Base-by-base conservation (phyloP, 352 stramenopile genomes). In the Globisporangium nodosum region DNA sequence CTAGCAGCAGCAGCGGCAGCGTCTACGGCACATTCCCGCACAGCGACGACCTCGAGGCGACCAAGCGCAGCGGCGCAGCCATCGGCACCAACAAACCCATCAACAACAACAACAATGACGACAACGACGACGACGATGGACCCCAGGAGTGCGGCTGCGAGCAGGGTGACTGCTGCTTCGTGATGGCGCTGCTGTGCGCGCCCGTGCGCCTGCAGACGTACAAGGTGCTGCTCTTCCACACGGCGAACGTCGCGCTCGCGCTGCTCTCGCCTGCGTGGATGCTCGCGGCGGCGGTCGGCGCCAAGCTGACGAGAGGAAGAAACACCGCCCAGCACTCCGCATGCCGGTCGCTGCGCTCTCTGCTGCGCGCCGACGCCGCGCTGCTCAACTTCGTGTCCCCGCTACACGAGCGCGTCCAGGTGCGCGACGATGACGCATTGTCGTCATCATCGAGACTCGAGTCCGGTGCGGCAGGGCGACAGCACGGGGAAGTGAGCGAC, bases 321-420 rank as follows among this genome's bases (percentile, higher is more conserved):
- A 46, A 35, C 16, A 37, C 12, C 58, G 40, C 21, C 6, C 67
- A 58, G 1, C 64, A 58, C 27, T n/a, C 66, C 30, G 74, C 79
- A 39, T 71, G 45, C 27, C 54, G 47, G 35, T 64, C 63, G 54
- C 58, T 90, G 21, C 66, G 62, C 13, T 48, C 48, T 45, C 63
- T 87, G 40, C 59, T 88, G 42, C 54, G 66, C 33, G 24, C 58
- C 3, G 80, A 90, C 53, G 74, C 74, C 18, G 53, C 47, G 20
- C 72, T 90, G 7, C 84, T 85, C 66, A 90, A 90, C 65, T 80
- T 76, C 20, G 64, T 88, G n/a, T 70, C 70, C 18, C 72, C 74
- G 8, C 54, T 30, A 0, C 51, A 67, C 4, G 77, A 90, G 56
- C 65, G 56, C 20, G 67, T 90, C 21, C 57, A 70, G n/a, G 78